Base-by-base conservation (phyloP, 108 stramenopile species). In the Poteriospumella lacustris region DNA sequence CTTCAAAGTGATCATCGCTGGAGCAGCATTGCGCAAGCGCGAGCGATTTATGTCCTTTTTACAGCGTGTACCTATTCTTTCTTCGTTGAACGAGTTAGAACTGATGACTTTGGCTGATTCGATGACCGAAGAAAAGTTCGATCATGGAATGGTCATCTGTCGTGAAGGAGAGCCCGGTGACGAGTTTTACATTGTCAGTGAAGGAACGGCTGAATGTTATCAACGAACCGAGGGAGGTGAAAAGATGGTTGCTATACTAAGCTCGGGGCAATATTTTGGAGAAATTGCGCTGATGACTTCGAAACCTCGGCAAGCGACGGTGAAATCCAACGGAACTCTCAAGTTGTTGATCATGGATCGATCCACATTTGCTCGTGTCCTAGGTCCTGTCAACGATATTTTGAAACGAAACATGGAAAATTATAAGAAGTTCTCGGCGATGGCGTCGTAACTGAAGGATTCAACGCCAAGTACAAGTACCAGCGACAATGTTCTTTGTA, bases 221-320 rank as follows among this genome's bases (percentile, higher is more conserved):
- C 73, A n/a, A 33, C 41, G 2, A n/a, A n/a, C 82, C 81, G 44
- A 79, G 58, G 40, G 82, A 83, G 39, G 81, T 81, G 24, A 78
- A 78, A 1, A 81, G 81, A 1, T 64, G 75, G 1, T 15, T 28
- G 29, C 40, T 40, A 39, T 31, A 38, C 38, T 1, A 78, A 77
- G 43, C 12, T n/a, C 58, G 43, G 68, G 44, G 15, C 29, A 77
- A 24, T 36, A 68, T 34, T 80, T 82, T 29, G 68, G 75, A 2
- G 39, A 79, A 85, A 88, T 90, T 52, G 88, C 90, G 29, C 83
- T 91, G 12, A 68, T 91, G 3, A 85, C 85, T 0, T 68, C 59
- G 58, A 87, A 89, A 43, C 76, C 86, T 0, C 69, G 90, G 41
- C 89, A 89, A 76, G 90, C 90, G 26, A 90, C 90, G 31, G 88